Conservation (phyloP, 495 filamentous ascomycete species). For the Echria macrotheca region DNA sequence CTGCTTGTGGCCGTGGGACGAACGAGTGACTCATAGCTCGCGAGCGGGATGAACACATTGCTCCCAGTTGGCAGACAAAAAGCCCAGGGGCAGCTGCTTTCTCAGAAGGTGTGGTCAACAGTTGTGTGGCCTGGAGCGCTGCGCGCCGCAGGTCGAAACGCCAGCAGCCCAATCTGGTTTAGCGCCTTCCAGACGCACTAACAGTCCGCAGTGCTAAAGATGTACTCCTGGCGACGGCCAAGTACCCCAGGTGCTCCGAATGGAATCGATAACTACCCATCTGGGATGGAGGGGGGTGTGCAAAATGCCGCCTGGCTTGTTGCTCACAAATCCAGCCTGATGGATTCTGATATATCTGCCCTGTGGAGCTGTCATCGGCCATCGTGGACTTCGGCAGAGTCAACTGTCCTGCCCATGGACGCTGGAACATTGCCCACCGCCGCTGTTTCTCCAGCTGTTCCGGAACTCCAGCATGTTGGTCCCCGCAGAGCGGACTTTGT, state of each 20-base stretch:
- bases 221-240: constrained; percentile 16
- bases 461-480: neutral
- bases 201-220: no score
- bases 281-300: constrained; percentile 3
- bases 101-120: neutral
- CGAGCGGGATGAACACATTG: no score
- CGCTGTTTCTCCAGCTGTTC: neutral
- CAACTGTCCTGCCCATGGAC: neutral
- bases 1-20: neutral
- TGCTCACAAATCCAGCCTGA: constrained; percentile 21
- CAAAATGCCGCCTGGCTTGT: neutral
- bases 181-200: no score
- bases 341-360: constrained; percentile 11
- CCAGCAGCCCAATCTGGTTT: constrained; percentile 6
- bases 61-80: no score
- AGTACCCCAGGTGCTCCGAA: constrained; percentile 7
- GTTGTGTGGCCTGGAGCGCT: constrained; percentile 1
- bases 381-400: constrained; percentile 5
- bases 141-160: constrained; percentile 15
- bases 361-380: constrained; percentile 9
- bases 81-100: no score
- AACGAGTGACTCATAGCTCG: constrained; percentile 8
- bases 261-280: neutral
- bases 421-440: neutral
- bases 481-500: constrained; percentile 5